phyloP scores from a whole-genome alignment of 352 stramenopile species.

The Phytophthora fragariae region DNA sequence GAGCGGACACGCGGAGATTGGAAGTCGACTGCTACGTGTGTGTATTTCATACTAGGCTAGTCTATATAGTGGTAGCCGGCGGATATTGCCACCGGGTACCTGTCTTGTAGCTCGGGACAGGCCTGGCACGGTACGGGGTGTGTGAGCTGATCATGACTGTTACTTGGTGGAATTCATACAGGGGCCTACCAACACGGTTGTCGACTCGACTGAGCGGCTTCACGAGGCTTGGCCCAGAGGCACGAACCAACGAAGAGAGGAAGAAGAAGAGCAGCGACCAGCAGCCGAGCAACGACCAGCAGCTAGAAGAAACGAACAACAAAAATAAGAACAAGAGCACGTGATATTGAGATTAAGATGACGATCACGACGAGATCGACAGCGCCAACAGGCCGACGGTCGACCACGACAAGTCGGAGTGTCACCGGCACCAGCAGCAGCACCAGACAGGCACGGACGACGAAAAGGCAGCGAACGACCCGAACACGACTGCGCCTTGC shows the following conservation, averaged over 20 bases:
- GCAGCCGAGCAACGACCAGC: background rate
- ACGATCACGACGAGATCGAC: background rate
- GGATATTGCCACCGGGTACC: no score
- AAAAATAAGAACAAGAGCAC: background rate
- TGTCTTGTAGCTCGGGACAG: no score
- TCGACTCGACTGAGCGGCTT: no score
- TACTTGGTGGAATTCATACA: no score
- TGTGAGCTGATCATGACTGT: no score
- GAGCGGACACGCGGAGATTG: no score
- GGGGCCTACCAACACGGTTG: no score
- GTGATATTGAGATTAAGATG: background rate
- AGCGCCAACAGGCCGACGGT: background rate
- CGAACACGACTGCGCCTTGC: background rate
- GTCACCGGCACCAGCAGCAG: background rate
- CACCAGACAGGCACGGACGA: background rate
- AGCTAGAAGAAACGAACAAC: background rate
- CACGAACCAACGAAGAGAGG: background rate
- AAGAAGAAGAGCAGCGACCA: background rate
- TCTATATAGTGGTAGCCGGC: no score
- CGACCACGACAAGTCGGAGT: background rate
- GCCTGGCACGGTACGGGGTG: no score
- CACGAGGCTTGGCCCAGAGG: no score
- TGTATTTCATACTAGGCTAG: no score
- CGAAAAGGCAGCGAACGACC: background rate
- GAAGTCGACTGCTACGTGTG: no score